Conservation (phyloP, 441 rosid genomes). For the Gossypium gossypioides region DNA sequence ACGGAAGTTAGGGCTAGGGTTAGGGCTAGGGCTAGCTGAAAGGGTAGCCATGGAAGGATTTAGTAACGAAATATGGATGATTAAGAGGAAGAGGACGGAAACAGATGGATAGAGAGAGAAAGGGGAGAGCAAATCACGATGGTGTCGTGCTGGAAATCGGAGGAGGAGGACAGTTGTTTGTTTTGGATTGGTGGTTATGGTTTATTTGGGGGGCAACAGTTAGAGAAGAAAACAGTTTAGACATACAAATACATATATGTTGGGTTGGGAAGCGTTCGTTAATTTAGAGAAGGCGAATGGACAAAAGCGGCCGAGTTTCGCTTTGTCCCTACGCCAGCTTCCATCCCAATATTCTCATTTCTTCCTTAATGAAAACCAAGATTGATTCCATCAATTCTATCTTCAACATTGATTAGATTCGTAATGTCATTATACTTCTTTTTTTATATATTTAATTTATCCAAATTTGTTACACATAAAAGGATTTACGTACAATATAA, state of each 20-base stretch:
- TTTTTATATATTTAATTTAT: no score
- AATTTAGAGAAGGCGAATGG: slow-evolving; percentile 6
- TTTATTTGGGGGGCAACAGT: neutral
- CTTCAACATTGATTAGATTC: no score
- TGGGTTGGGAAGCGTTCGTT: neutral
- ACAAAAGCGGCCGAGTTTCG: neutral
- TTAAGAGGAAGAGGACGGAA: no score
- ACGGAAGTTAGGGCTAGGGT: slow-evolving; percentile 22
- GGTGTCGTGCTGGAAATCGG: neutral
- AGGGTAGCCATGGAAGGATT: slow-evolving; percentile 52
- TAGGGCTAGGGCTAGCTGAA: slow-evolving; percentile 51
- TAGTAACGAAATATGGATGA: neutral
- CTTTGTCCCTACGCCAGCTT: slow-evolving; percentile 13
- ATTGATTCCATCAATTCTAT: no score
- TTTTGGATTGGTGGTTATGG: neutral
- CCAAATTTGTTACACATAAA: no score
- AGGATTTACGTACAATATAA: no score
- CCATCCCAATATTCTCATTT: no score
- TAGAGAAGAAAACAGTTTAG: neutral
- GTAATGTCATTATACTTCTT: no score
- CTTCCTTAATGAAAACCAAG: no score
- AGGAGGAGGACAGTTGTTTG: neutral
- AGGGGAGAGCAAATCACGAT: neutral
- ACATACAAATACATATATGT: no score
- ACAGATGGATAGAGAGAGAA: no score